Evolutionary conservation across 1,284 basidiomycete species (phyloP), one percentile per base, ranked within the genome.

Genomic region (Cutaneotrichosporon dermatis): DNA sequence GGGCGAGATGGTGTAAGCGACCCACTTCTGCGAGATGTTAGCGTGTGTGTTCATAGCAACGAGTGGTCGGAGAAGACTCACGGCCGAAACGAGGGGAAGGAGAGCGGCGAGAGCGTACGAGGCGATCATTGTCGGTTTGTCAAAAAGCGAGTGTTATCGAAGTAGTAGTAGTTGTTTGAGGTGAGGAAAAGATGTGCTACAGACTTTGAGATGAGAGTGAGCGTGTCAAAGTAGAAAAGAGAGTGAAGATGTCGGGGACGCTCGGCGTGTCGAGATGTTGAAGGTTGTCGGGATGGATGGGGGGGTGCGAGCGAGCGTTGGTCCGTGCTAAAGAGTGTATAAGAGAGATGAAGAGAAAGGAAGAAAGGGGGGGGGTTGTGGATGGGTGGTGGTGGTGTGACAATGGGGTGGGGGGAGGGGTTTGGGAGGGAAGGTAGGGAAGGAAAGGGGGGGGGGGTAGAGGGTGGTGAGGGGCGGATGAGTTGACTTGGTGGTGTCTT

Each of bases 1-100:
- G 16, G 75, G 73, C 12, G 69, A 70, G 69, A 76, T 67, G 36
- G 33, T 52, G 55, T 53, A 60, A 10, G 25, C 16, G 40, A 40
- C 46, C 45, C 46, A 52, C 34, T 39, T 48, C 55, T 51, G 15
- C 50, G n/a, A 40, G 42, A 11, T 4, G 56, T 57, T 35, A 52
- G 25, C 25, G 25, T 25, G 25, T 25, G 25, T 25, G 25, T 25
- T 25, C 25, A 25, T 25, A 25, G 25, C 25, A 25, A 25, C 25
- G 25, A 25, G 25, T 25, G 25, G 25, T 25, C 25, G 25, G 25
- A 25, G 39, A 9, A 40, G 39, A 64, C 63, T 65, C 48, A 65
- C 63, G 13, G 63, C 63, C 16, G 61, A 39, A 33, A 50, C 63
- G 9, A 54, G 33, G 60, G 58, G 60, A 49, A 58, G 45, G 49